A percentile compares a stretch with the other conserved stretches of the same genome.
Evolutionary conservation across 2,329 filamentous ascomycete species (phyloP).

Genomic region (Paraconiothyrium brasiliense): DNA sequence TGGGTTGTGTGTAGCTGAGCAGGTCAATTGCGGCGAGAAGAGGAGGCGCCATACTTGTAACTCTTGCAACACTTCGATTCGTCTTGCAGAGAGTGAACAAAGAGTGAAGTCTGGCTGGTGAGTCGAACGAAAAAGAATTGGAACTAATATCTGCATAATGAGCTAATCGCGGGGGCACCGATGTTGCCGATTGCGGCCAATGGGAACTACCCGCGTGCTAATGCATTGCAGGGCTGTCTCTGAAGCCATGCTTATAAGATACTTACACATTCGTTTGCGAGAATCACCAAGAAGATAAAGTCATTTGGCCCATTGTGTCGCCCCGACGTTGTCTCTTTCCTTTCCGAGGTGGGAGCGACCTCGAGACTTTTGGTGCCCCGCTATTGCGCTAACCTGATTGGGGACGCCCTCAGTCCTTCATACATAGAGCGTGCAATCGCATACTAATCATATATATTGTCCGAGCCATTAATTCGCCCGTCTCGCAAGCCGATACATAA

Average conservation of each 20-base stretch:
- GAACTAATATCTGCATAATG: constrained; percentile 10
- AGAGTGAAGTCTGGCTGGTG: constrained; percentile 16
- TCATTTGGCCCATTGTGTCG: background rate
- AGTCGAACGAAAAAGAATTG: constrained; percentile 22
- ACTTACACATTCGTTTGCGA: background rate
- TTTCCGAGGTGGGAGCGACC: too few relatives aligned
- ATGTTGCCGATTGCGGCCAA: constrained; percentile 4
- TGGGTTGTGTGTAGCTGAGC: constrained; percentile 52
- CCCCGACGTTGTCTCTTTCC: background rate
- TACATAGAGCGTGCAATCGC: too few relatives aligned
- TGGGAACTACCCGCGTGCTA: constrained; percentile 4
- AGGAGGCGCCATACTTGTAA: constrained; percentile 52
- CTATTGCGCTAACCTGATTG: background rate
- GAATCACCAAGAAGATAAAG: too few relatives aligned
- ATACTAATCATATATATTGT: too few relatives aligned
- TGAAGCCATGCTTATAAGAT: background rate
- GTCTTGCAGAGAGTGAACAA: background rate
- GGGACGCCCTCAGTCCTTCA: too few relatives aligned
- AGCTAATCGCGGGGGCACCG: constrained; percentile 14
- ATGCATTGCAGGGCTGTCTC: background rate
- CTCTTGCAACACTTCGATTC: background rate
- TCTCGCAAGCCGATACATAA: too few relatives aligned
- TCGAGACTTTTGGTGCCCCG: background rate
- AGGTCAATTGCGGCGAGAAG: constrained; percentile 62
- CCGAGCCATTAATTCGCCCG: background rate